A percentile compares a stretch with the other conserved stretches of the same genome.
These are phyloP conservation scores for Ascoidea rubescens DNA, from an alignment of 805 yeast genomes.

Conservation along the genomic window DNA sequence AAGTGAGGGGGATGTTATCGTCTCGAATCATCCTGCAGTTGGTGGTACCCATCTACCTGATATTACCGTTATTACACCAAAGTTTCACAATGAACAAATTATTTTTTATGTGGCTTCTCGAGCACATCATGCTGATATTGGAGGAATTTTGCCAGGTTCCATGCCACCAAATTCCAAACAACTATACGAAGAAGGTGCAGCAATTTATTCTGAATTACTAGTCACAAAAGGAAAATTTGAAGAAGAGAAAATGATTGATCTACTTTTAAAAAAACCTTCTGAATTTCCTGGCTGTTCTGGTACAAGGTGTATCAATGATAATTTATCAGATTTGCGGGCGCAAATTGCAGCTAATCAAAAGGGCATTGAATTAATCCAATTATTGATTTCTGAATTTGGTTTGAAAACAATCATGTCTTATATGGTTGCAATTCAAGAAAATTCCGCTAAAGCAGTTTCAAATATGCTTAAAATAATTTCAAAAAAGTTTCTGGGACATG, in stretches of 20 bases:
- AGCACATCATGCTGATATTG: constrained; percentile 95
- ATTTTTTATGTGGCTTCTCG: constrained; percentile 86
- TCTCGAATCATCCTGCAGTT: constrained; percentile 68
- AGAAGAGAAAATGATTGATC: constrained; percentile 47
- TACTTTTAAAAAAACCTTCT: constrained; percentile 64
- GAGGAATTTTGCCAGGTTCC: constrained; percentile 83
- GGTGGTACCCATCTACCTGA: constrained; percentile 89
- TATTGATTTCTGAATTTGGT: constrained; percentile 50
- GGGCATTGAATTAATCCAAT: constrained; percentile 55
- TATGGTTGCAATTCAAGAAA: constrained; percentile 72
- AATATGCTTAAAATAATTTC: constrained; percentile 31
- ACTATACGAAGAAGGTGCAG: constrained; percentile 84
- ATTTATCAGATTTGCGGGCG: constrained; percentile 72
- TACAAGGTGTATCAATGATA: constrained; percentile 71
- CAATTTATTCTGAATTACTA: constrained; percentile 63
- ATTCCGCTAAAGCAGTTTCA: constrained; percentile 65
- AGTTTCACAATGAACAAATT: constrained; percentile 39
- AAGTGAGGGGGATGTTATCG: constrained; percentile 60
- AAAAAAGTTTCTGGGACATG: constrained; percentile 24
- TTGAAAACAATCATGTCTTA: constrained; percentile 47
- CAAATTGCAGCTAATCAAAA: constrained; percentile 82
- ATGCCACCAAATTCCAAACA: constrained; percentile 89
- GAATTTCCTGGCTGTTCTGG: constrained; percentile 81
- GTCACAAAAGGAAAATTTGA: constrained; percentile 65
- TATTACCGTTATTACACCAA: constrained; percentile 87